Conservation (phyloP, 495 filamentous ascomycete species). For the Aspergillus cavernicola region DNA sequence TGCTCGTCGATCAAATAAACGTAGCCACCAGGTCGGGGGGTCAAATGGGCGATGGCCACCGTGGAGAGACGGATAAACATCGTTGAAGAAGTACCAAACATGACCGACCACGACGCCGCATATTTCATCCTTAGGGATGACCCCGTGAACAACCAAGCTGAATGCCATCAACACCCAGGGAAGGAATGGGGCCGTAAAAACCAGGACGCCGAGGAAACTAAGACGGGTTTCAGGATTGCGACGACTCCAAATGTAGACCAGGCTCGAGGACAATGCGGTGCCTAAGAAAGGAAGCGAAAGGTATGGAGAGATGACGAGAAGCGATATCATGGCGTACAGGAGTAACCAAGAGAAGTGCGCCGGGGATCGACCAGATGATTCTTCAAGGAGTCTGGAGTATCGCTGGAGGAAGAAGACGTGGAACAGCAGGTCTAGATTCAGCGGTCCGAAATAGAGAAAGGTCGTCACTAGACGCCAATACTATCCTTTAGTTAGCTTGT, state of each 20-base stretch:
- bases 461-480: slow-evolving; percentile 95
- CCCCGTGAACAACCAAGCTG: slow-evolving; percentile 78
- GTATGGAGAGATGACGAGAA: slow-evolving; percentile 74
- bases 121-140: slow-evolving; percentile 90
- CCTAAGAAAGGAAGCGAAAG: slow-evolving; percentile 90
- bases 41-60: slow-evolving; percentile 82
- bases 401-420: slow-evolving; percentile 98
- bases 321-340: slow-evolving; percentile 71
- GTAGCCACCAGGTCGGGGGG: slow-evolving; percentile 86
- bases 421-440: slow-evolving; percentile 93
- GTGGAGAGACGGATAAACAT: slow-evolving; percentile 91
- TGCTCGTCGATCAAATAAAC: slow-evolving; percentile 64
- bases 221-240: slow-evolving; percentile 88
- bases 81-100: slow-evolving; percentile 97
- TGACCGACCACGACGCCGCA: slow-evolving; percentile 91
- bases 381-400: slow-evolving; percentile 92
- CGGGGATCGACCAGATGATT: slow-evolving; percentile 81
- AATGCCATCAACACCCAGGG: slow-evolving; percentile 96
- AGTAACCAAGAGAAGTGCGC: slow-evolving; percentile 95
- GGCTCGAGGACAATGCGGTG: slow-evolving; percentile 77
- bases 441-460: slow-evolving; percentile 94
- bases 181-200: slow-evolving; percentile 90
- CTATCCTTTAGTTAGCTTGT: slow-evolving; percentile 41
- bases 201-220: slow-evolving; percentile 84
- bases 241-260: slow-evolving; percentile 98